A percentile compares a stretch with the other conserved stretches of the same genome.
Evolutionary conservation across 2,329 filamentous ascomycete genomes (phyloP).

Genomic region (Botrytis hyacinthi): DNA sequence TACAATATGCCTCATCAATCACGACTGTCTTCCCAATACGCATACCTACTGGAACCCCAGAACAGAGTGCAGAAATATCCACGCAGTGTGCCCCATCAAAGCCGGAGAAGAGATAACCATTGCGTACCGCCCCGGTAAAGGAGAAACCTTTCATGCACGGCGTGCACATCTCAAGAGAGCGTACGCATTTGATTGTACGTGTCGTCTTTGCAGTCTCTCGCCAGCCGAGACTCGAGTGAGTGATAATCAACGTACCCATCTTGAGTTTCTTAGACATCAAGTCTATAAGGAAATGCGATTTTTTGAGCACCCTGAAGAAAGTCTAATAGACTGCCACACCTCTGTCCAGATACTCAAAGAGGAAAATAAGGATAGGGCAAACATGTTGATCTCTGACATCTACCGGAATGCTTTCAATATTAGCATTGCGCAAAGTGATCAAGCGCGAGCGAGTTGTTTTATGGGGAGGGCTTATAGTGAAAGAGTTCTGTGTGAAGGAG

Average conservation of each 20-base stretch:
- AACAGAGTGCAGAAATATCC: slow-evolving; percentile 25
- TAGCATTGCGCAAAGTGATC: slow-evolving; percentile 43
- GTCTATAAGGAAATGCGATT: slow-evolving; percentile 37
- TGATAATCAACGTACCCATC: slow-evolving; percentile 36
- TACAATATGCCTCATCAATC: slow-evolving; percentile 29
- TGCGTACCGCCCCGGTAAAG: slow-evolving; percentile 23
- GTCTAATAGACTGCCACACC: slow-evolving; percentile 35
- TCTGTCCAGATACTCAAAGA: slow-evolving; percentile 35
- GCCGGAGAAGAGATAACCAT: slow-evolving; percentile 30
- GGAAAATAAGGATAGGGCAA: slow-evolving; percentile 24
- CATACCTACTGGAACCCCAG: slow-evolving; percentile 27
- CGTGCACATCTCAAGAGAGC: slow-evolving; percentile 31
- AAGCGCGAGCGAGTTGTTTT: slow-evolving; percentile 44
- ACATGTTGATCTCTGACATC: slow-evolving; percentile 32
- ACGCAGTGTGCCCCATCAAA: slow-evolving; percentile 27
- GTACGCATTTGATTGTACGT: slow-evolving; percentile 41
- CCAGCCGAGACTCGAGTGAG: slow-evolving; percentile 32
- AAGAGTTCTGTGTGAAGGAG: slow-evolving; percentile 40
- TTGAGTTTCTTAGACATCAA: slow-evolving; percentile 37
- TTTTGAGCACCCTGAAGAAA: slow-evolving; percentile 30
- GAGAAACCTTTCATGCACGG: slow-evolving; percentile 15
- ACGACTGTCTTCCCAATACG: slow-evolving; percentile 30
- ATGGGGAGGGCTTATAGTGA: slow-evolving; percentile 40
- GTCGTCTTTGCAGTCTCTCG: slow-evolving; percentile 33
- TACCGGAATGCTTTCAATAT: slow-evolving; percentile 47